These are phyloP conservation scores for Pseudocercospora pini-densiflorae DNA, from an alignment of 2,329 filamentous ascomycete genomes.

Conservation along the genomic window DNA sequence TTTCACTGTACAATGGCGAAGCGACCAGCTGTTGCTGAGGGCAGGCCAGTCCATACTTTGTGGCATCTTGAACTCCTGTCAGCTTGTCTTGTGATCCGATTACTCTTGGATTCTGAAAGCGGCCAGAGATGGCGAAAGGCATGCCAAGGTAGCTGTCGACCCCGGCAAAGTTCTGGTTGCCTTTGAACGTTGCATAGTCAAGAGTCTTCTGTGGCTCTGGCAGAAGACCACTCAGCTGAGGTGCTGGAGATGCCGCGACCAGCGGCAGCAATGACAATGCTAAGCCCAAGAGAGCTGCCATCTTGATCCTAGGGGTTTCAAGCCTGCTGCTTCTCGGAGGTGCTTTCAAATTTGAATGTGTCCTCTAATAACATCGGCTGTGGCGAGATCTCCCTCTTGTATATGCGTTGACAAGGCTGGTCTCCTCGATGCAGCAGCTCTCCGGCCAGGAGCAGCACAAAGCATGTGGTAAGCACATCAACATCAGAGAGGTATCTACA, in stretches of 20 bases:
- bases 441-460: background rate
- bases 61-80: constrained; percentile 12
- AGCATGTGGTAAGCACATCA: background rate
- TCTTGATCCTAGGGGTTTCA: background rate
- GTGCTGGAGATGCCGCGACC: background rate
- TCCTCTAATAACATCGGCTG: too few relatives aligned
- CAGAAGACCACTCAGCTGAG: background rate
- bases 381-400: too few relatives aligned
- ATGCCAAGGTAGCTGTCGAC: constrained; percentile 19
- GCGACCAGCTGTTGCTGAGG: constrained; percentile 18
- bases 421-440: background rate
- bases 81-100: constrained; percentile 15
- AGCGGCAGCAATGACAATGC: background rate
- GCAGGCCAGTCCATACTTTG: constrained; percentile 16
- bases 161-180: constrained; percentile 7
- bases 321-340: too few relatives aligned
- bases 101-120: constrained; percentile 17
- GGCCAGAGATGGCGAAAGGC: constrained; percentile 18
- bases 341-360: too few relatives aligned
- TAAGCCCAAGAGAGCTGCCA: background rate
- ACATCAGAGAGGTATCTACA: background rate
- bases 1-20: background rate
- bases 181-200: constrained; percentile 23
- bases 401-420: too few relatives aligned
- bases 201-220: constrained; percentile 1